Evolutionary conservation across 495 filamentous ascomycete genomes (phyloP).

Genomic region (Tuber brumale): DNA sequence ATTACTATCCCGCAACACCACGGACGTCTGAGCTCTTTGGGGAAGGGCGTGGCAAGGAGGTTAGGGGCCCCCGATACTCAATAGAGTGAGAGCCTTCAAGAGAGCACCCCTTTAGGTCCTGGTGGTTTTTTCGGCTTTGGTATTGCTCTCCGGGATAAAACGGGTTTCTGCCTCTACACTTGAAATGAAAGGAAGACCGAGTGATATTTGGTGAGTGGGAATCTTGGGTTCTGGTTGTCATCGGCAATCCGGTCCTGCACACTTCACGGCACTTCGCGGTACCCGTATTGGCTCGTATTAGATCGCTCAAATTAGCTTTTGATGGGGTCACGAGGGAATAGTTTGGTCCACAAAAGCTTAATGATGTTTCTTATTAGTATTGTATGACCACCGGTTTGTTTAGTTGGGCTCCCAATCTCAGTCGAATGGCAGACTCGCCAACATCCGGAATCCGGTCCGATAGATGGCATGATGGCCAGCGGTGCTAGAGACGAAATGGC

Average conservation of each 20-base stretch:
- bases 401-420: background rate
- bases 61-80: background rate
- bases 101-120: background rate
- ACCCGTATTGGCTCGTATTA: background rate
- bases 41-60: background rate
- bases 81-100: background rate
- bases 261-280: too few species aligned
- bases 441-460: background rate
- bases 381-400: background rate
- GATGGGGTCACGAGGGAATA: background rate
- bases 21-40: background rate
- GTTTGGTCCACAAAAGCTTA: background rate
- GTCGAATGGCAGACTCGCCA: background rate
- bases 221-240: background rate
- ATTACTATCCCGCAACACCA: background rate
- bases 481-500: background rate
- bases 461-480: background rate
- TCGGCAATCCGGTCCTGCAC: background rate
- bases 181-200: background rate
- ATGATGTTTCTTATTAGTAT: background rate
- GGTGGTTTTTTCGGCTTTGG: background rate
- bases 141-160: background rate
- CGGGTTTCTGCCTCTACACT: background rate
- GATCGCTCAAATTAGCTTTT: background rate
- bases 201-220: background rate